Base-by-base conservation (phyloP, 2,329 filamentous ascomycete species). In the Pyrenophora seminiperda region DNA sequence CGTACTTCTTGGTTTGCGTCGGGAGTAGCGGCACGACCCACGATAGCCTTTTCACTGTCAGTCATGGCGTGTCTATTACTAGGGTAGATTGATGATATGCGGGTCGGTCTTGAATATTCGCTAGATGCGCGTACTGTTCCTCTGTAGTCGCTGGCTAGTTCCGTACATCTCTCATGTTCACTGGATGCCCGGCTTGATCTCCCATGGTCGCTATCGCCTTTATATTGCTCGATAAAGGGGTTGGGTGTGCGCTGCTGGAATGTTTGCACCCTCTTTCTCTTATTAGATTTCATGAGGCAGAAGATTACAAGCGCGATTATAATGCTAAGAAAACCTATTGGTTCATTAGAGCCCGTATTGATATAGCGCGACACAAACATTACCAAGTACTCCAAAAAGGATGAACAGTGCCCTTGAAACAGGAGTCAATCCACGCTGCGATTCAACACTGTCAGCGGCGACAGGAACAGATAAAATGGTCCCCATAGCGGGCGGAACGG, bases 1-100 rank as follows among this genome's bases (percentile, higher is more conserved):
- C 47, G 42, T 46, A 56, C 54, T n/a, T 53, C 43, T 34, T 37
- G 38, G 17, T 50, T 47, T 17, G 46, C 45, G 11, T 47, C 45
- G 15, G 45, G 44, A 17, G 52, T 40, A 22, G 48, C 44, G 13
- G 51, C 54, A 30, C 54, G 54, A 18, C 30, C 39, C 10, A 54
- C 48, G 15, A 54, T 55, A 9, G 53, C 53, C 14, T 51, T 54
- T 19, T 57, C 54, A 14, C 44, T 52, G 9, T 51, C 54, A 2
- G 51, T 57, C 18, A 57, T 33, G 40, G 44, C 45, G 29, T 10
- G 36, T 19, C 14, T 27, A 10, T 19, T 47, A 9, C 37, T 22
- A 7, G 38, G 38, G 20, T 19, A n/a, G 15, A 18, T 40, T 11
- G 41, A 20, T 10, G 38, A 37, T 15, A 41, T 30, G n/a, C 24